Base-by-base conservation (phyloP, 768 basidiomycete species). In the Dioszegia hungarica region DNA sequence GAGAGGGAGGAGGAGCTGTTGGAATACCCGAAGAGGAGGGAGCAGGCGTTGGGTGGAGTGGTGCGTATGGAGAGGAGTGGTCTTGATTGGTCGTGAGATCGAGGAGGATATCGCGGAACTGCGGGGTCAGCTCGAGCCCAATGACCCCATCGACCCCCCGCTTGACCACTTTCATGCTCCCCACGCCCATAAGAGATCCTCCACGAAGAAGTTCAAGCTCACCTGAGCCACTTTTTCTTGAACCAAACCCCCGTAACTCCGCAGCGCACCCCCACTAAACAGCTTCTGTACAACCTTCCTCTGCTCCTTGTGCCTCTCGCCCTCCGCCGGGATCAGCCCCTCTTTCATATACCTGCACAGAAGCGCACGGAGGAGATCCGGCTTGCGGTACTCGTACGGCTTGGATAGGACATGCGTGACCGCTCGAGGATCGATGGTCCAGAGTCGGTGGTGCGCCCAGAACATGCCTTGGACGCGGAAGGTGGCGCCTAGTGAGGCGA, bases 261-360 rank as follows among this genome's bases (percentile, higher is more conserved):
- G 58, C 40, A 64, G 20, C 8, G 53, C 49, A 28, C 51, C 57
- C n/a, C 56, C 53, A 43, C 56, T 57, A 40, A 64, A 64, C 37
- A 64, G 27, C 48, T 56, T 54, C 49, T 57, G 57, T 2, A 50
- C 56, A 8, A 61, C 51, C 48, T 64, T 64, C 33, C 59, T 38
- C 43, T 64, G 63, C 3, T 61, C 33, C 48, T 47, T 57, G 41
- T 64, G 63, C 53, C 63, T 19, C n/a, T 64, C 51, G 15, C 63
- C 63, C 29, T 64, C 63, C 10, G 63, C 54, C 15, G 54, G 56
- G 6, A 64, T 48, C 27, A 64, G 34, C 1, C 63, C 63, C 44
- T 58, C 52, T 20, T 54, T 60, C 56, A 64, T 55, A 40, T 61
- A 61, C 25, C 59, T 31, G 15, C 47, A 53, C 6, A 61, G 22